Evolutionary conservation across 164 flowering plant species (phyloP), one percentile per base, ranked within the genome.

Genomic region (Sextonia rubra): DNA sequence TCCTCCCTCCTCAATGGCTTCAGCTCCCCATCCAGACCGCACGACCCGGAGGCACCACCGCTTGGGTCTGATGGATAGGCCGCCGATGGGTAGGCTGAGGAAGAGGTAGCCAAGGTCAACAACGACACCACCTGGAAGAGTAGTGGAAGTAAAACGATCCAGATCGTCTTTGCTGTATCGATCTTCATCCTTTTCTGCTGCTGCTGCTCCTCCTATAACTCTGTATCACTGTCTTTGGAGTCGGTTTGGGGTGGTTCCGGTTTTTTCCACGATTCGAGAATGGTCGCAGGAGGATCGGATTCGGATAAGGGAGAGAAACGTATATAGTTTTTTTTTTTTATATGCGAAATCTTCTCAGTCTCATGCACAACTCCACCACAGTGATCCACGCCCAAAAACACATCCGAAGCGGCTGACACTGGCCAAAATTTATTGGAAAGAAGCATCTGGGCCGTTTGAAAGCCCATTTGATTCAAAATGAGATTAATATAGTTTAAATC

Each of bases 1-100:
- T 86, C 84, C 73, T 88, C 91, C 14, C 86, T 79, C 47, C 91
- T 84, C 58, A 52, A 15, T 20, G n/a, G 20, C n/a, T 52, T 52
- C 58, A 52, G 58, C n/a, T 52, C 58, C 58, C 58, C 58, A 15
- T 52, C 58, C 58, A 52, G 3, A 52, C n/a, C 58, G n/a, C 58
- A 52, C 3, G 58, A 37, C 44, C 44, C 11, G 8, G 11, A 37
- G 5, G 44, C 44, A 37, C 9, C 58, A 15, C 12, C 11, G 49
- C n/a, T 20, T 52, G 58, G 20, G 7, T 52, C n/a, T 52, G 58
- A 52, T 52, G 58, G 58, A 52, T 52, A 52, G 49, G 49, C 49
- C n/a, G n/a, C n/a, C 49, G 49, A 47, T 6, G 49, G 12, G 49
- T 47, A 47, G 58, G 58, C 58, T 20, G 58, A 15, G 58, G 58